phyloP scores from a whole-genome alignment of 352 stramenopile genomes.

The Elongisporangium senticosum region DNA sequence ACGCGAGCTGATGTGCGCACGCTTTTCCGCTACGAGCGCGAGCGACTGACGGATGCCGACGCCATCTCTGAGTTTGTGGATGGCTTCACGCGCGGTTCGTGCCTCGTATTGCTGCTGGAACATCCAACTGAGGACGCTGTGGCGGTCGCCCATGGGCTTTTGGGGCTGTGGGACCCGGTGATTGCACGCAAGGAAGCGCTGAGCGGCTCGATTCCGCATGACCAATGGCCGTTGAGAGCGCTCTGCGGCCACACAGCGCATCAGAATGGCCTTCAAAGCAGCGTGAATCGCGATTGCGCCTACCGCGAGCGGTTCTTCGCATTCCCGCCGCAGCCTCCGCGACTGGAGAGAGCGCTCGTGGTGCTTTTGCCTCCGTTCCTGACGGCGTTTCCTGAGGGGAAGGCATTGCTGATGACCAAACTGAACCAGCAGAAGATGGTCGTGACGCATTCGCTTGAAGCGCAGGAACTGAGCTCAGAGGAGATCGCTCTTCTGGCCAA shows the following conservation, averaged over 20 bases:
- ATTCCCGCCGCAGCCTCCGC: constrained; percentile 25
- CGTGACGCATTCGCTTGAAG: neutral
- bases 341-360: constrained; percentile 30
- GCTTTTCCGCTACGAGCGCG: constrained; percentile 26
- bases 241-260: constrained; percentile 57
- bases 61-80: constrained; percentile 39
- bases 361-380: constrained; percentile 37
- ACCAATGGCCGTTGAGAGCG: constrained; percentile 60
- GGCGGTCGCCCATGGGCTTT: constrained; percentile 33
- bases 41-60: constrained; percentile 13
- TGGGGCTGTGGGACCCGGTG: constrained; percentile 52
- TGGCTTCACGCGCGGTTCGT: constrained; percentile 50
- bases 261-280: constrained; percentile 67
- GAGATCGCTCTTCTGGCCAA: neutral
- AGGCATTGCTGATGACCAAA: constrained; percentile 17
- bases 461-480: neutral
- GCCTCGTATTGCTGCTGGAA: constrained; percentile 57
- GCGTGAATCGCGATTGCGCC: constrained; percentile 41
- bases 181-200: constrained; percentile 37
- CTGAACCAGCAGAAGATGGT: constrained; percentile 9
- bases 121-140: constrained; percentile 17
- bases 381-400: constrained; percentile 14
- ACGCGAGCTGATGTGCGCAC: constrained; percentile 27
- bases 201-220: constrained; percentile 18
- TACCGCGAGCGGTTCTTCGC: constrained; percentile 59